Evolutionary conservation across 2,329 filamentous ascomycete species (phyloP), one percentile per base, ranked within the genome.

Genomic region (Colletotrichum destructivum): DNA sequence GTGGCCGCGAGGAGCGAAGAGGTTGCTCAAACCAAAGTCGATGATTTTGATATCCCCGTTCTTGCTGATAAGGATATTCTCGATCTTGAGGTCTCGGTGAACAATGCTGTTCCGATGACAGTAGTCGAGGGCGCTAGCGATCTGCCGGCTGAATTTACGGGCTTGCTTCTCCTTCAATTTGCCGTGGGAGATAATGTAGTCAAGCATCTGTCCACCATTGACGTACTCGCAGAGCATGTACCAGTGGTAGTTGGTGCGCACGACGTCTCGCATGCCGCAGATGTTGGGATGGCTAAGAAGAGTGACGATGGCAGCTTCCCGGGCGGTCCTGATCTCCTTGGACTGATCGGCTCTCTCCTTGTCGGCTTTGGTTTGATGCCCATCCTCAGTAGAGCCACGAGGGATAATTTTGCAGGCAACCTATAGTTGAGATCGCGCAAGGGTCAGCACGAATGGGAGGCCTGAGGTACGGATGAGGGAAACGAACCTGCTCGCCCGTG

Each of bases 201-300:
- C 96, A 73, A 99, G 91, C 96, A 99, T 98, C 84, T 99, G 96
- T 21, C 96, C 96, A 59, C 96, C 96, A 79, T 99, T 98, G 82
- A 99, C 96, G 81, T 96, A 98, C 84, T 99, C 96, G 79, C 98
- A 99, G 62, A 99, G 91, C 96, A 99, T 99, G 83, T 99, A 99
- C 96, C 96, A 99, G 83, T 99, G 96, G 81, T 98, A 96, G 78
- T 96, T 96, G 62, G 96, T 98, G 69, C 95, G 92, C 68, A 98
- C 93, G 35, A 98, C 95, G 83, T 99, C 96, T 75, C 95, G 91
- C 88, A 99, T 93, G 71, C 94, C 95, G 81, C 96, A 98, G 70
- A 99, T 97, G 79, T 98, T 97, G 16, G 96, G 96, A 78, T 98
- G 96, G 79, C 95, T 94, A 69, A 98, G 89, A 59, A 99, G 90